Evolutionary conservation across 192 early-diverging fungal species (phyloP).

Genomic region (Thamnidium elegans): DNA sequence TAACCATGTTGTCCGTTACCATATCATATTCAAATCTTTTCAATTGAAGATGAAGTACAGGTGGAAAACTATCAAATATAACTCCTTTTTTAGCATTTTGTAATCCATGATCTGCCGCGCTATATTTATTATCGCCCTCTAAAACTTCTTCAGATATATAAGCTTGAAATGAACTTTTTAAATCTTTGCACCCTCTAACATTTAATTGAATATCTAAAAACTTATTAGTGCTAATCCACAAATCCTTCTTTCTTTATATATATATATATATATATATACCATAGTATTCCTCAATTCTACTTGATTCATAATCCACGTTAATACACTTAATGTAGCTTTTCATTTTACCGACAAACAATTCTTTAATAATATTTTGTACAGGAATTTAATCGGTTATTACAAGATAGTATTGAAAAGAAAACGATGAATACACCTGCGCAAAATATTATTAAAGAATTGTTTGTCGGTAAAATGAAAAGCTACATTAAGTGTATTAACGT

Average conservation of each 20-base stretch:
- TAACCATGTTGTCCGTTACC: constrained; percentile 79
- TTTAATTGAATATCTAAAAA: constrained; percentile 88
- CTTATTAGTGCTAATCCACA: not conserved
- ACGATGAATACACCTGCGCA: constrained; percentile 94
- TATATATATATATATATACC: constrained; percentile 47
- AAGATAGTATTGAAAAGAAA: constrained; percentile 94
- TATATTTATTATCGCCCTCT: constrained; percentile 95
- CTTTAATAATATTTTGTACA: constrained; percentile 88
- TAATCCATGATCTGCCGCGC: constrained; percentile 87
- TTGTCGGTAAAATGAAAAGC: constrained; percentile 97
- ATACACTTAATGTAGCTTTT: constrained; percentile 97
- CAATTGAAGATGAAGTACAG: constrained; percentile 92
- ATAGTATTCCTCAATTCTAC: constrained; percentile 91
- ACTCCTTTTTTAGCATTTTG: constrained; percentile 98
- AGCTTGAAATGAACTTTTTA: constrained; percentile 86
- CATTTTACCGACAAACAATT: constrained; percentile 94
- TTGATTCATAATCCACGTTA: constrained; percentile 92
- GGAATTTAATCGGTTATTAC: constrained; percentile 95
- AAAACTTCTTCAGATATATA: constrained; percentile 88
- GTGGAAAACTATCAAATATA: constrained; percentile 91
- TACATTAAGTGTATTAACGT: constrained; percentile 95
- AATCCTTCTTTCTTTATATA: not conserved
- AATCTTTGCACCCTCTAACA: constrained; percentile 87
- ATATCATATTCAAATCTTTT: constrained; percentile 99
- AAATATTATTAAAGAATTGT: constrained; percentile 84